phyloP scores from a whole-genome alignment of 177 flowering plant genomes.

The Tripterygium wilfordii region DNA sequence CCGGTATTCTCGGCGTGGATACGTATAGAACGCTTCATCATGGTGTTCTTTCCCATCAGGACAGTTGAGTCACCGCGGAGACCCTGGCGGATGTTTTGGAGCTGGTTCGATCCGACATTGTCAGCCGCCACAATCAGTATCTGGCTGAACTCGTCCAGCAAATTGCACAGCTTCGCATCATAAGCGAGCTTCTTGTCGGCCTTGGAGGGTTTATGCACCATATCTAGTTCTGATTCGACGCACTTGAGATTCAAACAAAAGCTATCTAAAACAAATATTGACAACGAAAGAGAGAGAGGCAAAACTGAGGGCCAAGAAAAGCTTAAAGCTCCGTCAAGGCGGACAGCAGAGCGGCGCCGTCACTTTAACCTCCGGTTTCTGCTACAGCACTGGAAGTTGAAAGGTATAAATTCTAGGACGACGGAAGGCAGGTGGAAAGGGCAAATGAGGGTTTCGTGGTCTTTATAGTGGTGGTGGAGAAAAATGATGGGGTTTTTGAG shows the following conservation, averaged over 20 bases:
- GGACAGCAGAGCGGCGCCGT: slow-evolving; percentile 55
- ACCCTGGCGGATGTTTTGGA: slow-evolving; percentile 71
- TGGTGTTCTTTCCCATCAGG: slow-evolving; percentile 90
- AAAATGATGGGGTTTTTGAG: not conserved
- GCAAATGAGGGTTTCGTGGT: too few relatives aligned
- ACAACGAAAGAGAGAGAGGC: slow-evolving; percentile 2
- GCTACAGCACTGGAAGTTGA: not conserved
- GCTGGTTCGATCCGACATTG: slow-evolving; percentile 83
- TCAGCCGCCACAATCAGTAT: slow-evolving; percentile 65
- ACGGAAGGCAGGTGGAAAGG: not conserved
- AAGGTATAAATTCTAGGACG: too few relatives aligned
- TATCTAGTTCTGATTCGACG: slow-evolving; percentile 7
- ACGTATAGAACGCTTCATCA: slow-evolving; percentile 78
- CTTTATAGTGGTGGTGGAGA: slow-evolving; percentile 8
- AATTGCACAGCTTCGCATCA: slow-evolving; percentile 64
- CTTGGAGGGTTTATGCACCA: slow-evolving; percentile 59
- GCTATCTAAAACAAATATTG: not conserved
- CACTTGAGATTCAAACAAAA: not conserved
- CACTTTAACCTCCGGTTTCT: slow-evolving; percentile 76
- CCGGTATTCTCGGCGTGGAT: slow-evolving; percentile 77
- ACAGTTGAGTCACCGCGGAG: slow-evolving; percentile 72
- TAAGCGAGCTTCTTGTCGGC: slow-evolving; percentile 75
- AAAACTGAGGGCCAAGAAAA: slow-evolving; percentile 76
- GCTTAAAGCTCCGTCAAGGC: slow-evolving; percentile 54
- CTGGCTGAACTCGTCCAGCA: slow-evolving; percentile 69